Conservation (phyloP, 441 rosid genomes). For the Kokia cookei region DNA sequence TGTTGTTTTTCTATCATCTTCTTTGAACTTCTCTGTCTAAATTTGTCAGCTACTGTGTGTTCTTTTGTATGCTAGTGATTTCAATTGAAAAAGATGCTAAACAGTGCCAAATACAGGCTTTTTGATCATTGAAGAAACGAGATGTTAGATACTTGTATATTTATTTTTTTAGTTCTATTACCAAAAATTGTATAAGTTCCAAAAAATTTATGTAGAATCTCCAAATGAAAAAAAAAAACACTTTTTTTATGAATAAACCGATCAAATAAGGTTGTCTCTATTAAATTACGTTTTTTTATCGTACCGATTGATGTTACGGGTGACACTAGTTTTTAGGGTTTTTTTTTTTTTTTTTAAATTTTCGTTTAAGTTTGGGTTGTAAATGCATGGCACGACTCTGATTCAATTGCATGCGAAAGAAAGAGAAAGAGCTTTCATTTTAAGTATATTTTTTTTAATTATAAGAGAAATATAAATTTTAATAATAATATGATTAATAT, state of each 20-base stretch:
- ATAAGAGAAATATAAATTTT: too few relatives aligned
- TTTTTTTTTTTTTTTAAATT: not conserved
- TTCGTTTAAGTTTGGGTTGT: not conserved
- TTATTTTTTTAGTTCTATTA: not conserved
- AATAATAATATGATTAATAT: too few relatives aligned
- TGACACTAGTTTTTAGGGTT: too few relatives aligned
- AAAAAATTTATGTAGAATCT: too few relatives aligned
- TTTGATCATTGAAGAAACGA: slow-evolving; percentile 3
- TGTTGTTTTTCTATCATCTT: not conserved
- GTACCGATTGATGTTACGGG: too few relatives aligned
- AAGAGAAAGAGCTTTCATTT: not conserved
- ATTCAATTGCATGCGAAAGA: not conserved
- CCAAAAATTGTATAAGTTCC: too few relatives aligned
- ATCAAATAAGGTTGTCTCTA: too few relatives aligned
- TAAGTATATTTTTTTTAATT: not conserved
- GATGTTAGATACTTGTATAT: not conserved
- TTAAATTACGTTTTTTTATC: too few relatives aligned
- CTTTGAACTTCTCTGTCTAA: not conserved
- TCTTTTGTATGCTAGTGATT: slow-evolving; percentile 15
- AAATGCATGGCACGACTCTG: not conserved
- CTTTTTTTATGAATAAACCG: too few relatives aligned
- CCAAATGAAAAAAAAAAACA: too few relatives aligned
- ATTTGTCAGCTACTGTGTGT: slow-evolving; percentile 17
- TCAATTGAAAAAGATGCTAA: not conserved
- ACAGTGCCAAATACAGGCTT: slow-evolving; percentile 1